Base-by-base conservation (phyloP, 2,329 filamentous ascomycete species). In the Myriosclerotinia curreyana region DNA sequence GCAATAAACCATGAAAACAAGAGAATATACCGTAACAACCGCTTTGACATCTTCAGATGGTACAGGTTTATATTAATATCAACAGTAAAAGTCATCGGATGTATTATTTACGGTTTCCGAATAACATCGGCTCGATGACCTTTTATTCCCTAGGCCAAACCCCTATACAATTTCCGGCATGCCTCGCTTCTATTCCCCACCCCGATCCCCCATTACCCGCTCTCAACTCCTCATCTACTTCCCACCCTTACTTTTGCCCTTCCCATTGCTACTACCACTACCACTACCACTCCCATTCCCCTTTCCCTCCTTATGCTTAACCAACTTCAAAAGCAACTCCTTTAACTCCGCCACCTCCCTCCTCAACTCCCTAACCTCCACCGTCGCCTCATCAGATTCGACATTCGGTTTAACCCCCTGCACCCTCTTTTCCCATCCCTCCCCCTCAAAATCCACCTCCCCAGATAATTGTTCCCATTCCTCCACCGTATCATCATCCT, bases 391-490 rank as follows among this genome's bases (percentile, higher is more conserved):
- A 67, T 97, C 92, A 40, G 88, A 84, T 71, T 92, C 89, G 5
- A 98, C 84, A 75, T 98, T 92, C 0, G 92, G 90, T 74, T 86
- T 90, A 28, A 85, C 88, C n/a, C 80, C 78, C 59, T 86, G 82
- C 3, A 96, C 92, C 64, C 83, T 87, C 80, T 95, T 92, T 44
- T 83, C 80, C 95, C 95, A 99, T 0, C 90, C 91, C 66, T 94
- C 90, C 0, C 84, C 81, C 72, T 96, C 91, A 72, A 96, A 90
- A 73, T 96, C 89, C 25, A 94, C 74, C 60, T 90, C 83, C 8
- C 80, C 80, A 11, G 81, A 77, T 73, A 94, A 80, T 75, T 96
- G 89, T 78, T 99, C 95, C 95, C 95, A 99, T 75, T 97, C 94
- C 73, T 98, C 90, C 11, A 89, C 78, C 0, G 86, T 86, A 69